phyloP scores from a whole-genome alignment of 108 stramenopile species.

The Schizochytrium sp. region DNA sequence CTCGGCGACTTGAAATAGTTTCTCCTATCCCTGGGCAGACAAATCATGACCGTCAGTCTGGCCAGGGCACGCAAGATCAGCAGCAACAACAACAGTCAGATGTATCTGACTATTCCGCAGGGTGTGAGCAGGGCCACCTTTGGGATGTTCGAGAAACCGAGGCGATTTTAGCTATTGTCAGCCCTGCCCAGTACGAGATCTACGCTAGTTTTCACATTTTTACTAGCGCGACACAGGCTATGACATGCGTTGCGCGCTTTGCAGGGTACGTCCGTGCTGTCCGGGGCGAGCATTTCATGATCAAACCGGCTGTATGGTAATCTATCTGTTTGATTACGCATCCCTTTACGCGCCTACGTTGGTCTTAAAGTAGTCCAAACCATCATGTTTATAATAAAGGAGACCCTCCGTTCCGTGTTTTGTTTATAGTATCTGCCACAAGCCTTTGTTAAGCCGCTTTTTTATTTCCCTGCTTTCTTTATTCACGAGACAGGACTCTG shows the following conservation, averaged over 20 bases:
- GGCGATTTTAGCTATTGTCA: slow-evolving; percentile 38
- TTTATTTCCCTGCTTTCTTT: too few species aligned
- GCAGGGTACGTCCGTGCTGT: neutral
- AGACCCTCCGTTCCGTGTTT: too few species aligned
- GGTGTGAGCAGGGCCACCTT: slow-evolving; percentile 45
- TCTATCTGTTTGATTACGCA: too few species aligned
- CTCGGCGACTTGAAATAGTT: neutral
- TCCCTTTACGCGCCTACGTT: too few species aligned
- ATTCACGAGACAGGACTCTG: too few species aligned
- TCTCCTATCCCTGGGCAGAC: neutral
- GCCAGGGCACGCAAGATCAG: neutral
- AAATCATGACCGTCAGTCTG: neutral
- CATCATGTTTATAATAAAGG: too few species aligned
- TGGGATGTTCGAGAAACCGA: slow-evolving; percentile 49
- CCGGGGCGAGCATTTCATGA: neutral
- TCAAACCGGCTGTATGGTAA: slow-evolving; percentile 43
- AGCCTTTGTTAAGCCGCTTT: too few species aligned
- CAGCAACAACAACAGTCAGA: neutral
- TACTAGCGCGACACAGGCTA: slow-evolving; percentile 52
- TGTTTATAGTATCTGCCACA: too few species aligned
- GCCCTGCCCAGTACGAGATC: slow-evolving; percentile 3
- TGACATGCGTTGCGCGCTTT: slow-evolving; percentile 53
- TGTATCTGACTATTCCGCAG: neutral
- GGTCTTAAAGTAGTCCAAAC: too few species aligned
- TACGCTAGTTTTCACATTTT: slow-evolving; percentile 44